Evolutionary conservation across 2,329 filamentous ascomycete genomes (phyloP).

Genomic region (Penicillium sp.): DNA sequence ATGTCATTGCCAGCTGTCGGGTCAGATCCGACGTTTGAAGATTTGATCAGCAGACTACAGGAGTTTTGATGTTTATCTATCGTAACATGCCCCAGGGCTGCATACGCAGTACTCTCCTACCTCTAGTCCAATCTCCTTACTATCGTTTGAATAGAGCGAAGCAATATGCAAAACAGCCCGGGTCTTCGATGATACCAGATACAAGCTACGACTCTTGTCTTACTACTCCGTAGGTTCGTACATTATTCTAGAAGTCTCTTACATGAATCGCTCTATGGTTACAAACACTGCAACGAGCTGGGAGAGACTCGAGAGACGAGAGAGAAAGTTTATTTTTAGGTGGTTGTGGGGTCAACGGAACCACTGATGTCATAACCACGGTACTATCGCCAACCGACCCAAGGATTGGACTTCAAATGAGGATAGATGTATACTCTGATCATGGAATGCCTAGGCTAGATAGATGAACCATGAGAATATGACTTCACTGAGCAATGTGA

Average conservation of each 20-base stretch:
- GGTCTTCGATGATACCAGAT: too few species aligned
- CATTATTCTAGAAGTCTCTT: background rate
- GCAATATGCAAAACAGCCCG: too few species aligned
- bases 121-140: background rate
- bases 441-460: background rate
- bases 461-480: background rate
- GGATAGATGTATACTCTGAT: background rate
- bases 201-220: too few species aligned
- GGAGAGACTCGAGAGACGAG: too few species aligned
- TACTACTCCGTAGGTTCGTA: too few species aligned
- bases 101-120: background rate
- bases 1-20: constrained; percentile 7
- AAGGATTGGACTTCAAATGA: background rate
- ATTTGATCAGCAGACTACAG: background rate
- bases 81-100: background rate
- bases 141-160: background rate
- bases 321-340: constrained; percentile 2
- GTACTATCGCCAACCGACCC: background rate
- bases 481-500: background rate
- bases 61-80: background rate
- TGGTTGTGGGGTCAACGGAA: constrained; percentile 4
- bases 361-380: constrained; percentile 18
- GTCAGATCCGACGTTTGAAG: background rate
- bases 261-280: background rate
- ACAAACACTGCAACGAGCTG: background rate